phyloP scores from a whole-genome alignment of 345 rosid genomes.

The Rubroshorea leprosula region DNA sequence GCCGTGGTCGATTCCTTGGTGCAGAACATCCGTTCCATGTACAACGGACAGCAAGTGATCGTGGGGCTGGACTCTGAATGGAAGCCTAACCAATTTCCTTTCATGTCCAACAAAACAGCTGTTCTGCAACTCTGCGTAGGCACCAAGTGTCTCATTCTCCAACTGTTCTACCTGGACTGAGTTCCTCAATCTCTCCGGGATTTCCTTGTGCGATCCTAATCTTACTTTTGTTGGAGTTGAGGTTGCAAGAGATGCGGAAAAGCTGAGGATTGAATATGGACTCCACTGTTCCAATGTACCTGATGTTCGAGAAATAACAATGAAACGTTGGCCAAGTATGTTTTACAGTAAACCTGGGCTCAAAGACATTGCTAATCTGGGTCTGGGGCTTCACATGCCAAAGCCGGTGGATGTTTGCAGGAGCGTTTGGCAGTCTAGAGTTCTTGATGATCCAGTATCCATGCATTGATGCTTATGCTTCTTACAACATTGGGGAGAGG shows the following conservation, averaged over 20 bases:
- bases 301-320: constrained; percentile 20
- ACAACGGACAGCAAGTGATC: constrained; percentile 2
- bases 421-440: constrained; percentile 33
- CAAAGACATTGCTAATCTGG: constrained; percentile 14
- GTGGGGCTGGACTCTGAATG: constrained; percentile 41
- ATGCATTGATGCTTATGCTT: constrained; percentile 33
- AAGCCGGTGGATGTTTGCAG: constrained; percentile 17
- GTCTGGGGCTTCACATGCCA: constrained; percentile 18
- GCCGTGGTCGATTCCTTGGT: constrained; percentile 22
- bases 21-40: neutral
- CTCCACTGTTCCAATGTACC: constrained; percentile 7
- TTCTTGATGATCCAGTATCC: constrained; percentile 28
- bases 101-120: constrained; percentile 19
- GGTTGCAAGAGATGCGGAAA: constrained; percentile 19
- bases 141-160: constrained; percentile 30
- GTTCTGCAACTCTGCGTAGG: constrained; percentile 30
- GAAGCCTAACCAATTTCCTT: constrained; percentile 18
- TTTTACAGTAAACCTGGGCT: constrained; percentile 22
- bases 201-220: constrained; percentile 10
- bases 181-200: constrained; percentile 21
- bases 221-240: constrained; percentile 28
- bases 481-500: constrained; percentile 18
- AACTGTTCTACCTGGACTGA: constrained; percentile 21
- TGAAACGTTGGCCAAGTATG: constrained; percentile 11
- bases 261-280: constrained; percentile 26